These are phyloP conservation scores for Setomelanomma holmii DNA, from an alignment of 2,329 filamentous ascomycete species.

Conservation along the genomic window DNA sequence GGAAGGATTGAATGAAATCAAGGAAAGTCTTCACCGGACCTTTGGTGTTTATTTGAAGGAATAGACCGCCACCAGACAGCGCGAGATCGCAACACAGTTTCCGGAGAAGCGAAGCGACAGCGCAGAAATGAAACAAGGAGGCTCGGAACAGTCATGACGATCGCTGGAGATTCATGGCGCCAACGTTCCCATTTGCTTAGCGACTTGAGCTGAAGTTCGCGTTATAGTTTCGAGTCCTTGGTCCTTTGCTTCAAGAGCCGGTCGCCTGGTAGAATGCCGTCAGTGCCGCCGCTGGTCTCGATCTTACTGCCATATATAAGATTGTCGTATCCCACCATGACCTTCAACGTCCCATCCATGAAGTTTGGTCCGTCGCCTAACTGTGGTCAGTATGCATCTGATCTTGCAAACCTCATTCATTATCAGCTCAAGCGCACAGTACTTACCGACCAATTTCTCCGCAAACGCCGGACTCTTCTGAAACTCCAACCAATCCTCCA, in stretches of 20 bases:
- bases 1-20: background rate
- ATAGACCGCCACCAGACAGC: background rate
- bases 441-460: slow-evolving; percentile 16
- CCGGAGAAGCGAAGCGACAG: too few relatives aligned
- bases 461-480: slow-evolving; percentile 12
- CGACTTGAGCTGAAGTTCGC: too few relatives aligned
- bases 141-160: too few relatives aligned
- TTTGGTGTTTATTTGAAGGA: background rate
- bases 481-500: slow-evolving; percentile 21
- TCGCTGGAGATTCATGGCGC: too few relatives aligned
- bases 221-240: background rate
- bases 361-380: slow-evolving; percentile 19
- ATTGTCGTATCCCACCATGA: slow-evolving; percentile 15
- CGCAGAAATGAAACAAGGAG: too few relatives aligned
- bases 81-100: background rate
- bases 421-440: background rate
- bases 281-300: slow-evolving; percentile 10
- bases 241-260: slow-evolving; percentile 1
- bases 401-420: too few relatives aligned
- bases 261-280: slow-evolving; percentile 14
- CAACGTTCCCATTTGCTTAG: too few relatives aligned
- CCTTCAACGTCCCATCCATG: slow-evolving; percentile 12
- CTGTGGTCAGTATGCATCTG: background rate
- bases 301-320: slow-evolving; percentile 17
- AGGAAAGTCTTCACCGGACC: background rate